phyloP scores from a whole-genome alignment of 768 basidiomycete species.

The Kwoniella sp. region DNA sequence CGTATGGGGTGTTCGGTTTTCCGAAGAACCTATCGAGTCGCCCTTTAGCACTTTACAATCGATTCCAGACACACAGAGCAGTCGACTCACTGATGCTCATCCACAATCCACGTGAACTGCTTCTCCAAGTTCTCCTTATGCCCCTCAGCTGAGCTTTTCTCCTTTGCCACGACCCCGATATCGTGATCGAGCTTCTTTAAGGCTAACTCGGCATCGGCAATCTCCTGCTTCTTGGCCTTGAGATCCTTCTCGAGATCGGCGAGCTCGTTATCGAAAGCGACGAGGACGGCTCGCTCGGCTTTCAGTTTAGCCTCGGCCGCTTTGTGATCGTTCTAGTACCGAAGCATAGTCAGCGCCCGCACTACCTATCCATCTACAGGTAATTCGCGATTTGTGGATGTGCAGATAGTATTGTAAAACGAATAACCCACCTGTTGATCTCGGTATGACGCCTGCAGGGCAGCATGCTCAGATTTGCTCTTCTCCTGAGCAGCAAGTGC shows the following conservation, averaged over 20 bases:
- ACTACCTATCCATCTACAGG: no score
- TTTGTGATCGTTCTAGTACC: constrained; percentile 59
- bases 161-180: constrained; percentile 66
- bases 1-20: constrained; percentile 74
- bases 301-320: constrained; percentile 72
- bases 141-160: constrained; percentile 64
- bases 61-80: neutral
- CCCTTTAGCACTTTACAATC: neutral
- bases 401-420: neutral
- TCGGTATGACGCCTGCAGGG: constrained; percentile 58
- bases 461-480: constrained; percentile 67
- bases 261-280: constrained; percentile 84
- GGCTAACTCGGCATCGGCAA: constrained; percentile 68
- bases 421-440: constrained; percentile 38
- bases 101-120: constrained; percentile 80
- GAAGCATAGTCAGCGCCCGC: neutral
- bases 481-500: constrained; percentile 62
- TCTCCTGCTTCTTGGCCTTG: constrained; percentile 74
- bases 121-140: constrained; percentile 71
- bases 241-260: constrained; percentile 78
- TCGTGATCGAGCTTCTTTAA: constrained; percentile 73
- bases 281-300: constrained; percentile 83
- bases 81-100: constrained; percentile 78
- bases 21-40: constrained; percentile 71
- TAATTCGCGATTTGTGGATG: neutral